phyloP scores from a whole-genome alignment of 306 rosid species.

The Dicorynia guianensis region DNA sequence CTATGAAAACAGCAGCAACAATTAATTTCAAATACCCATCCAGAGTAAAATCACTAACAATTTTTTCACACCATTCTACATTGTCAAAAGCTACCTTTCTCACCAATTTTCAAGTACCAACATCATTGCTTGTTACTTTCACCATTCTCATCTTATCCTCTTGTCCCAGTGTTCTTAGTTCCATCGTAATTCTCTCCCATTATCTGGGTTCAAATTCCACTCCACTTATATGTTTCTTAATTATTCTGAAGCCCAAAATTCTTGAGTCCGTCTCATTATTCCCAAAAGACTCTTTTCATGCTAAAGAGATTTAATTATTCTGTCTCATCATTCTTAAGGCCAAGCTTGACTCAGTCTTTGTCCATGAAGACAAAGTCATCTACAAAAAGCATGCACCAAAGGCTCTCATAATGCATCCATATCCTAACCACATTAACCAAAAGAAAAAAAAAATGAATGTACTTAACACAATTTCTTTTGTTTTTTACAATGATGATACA shows the following conservation, averaged over 20 bases:
- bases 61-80: constrained; percentile 28
- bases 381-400: background rate
- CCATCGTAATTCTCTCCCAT: constrained; percentile 14
- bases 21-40: constrained; percentile 14
- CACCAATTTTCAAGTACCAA: background rate
- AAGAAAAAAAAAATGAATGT: too few species aligned
- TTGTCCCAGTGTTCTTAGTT: constrained; percentile 4
- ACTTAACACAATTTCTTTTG: background rate
- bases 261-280: constrained; percentile 18
- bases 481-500: too few species aligned
- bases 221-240: background rate
- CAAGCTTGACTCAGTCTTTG: too few species aligned
- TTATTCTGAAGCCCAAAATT: background rate
- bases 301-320: too few species aligned
- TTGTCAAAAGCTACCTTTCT: constrained; percentile 4
- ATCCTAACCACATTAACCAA: too few species aligned
- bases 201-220: background rate
- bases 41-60: background rate
- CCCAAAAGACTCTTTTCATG: background rate
- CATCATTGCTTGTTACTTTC: constrained; percentile 18
- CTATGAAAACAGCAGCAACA: background rate
- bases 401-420: background rate
- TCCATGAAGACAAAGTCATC: too few species aligned
- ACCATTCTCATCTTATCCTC: constrained; percentile 15
- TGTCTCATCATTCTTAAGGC: too few species aligned